Evolutionary conservation across 768 basidiomycete species (phyloP).

Genomic region (Auriculariales sp.): DNA sequence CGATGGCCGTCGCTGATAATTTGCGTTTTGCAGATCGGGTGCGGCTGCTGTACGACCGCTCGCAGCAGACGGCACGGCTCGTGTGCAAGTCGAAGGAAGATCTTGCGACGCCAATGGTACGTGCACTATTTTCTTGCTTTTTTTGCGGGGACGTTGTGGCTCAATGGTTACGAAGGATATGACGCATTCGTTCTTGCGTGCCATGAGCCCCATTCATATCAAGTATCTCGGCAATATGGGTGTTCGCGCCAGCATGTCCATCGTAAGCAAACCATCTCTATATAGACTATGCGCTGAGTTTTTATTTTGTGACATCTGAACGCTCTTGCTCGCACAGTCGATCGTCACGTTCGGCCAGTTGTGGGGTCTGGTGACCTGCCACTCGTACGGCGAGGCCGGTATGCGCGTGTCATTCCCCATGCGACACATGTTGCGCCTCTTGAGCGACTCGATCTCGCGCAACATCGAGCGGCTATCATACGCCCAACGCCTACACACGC

Average conservation of each 20-base stretch:
- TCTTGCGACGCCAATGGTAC: slow-evolving; percentile 48
- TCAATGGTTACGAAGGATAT: slow-evolving; percentile 36
- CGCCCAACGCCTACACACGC: slow-evolving; percentile 55
- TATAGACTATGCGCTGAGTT: no score
- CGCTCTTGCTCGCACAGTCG: slow-evolving; percentile 29
- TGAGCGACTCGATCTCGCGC: slow-evolving; percentile 65
- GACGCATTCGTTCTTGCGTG: slow-evolving; percentile 74
- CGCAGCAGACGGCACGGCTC: slow-evolving; percentile 57
- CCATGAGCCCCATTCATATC: slow-evolving; percentile 77
- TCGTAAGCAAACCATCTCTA: slow-evolving; percentile 48
- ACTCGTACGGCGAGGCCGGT: slow-evolving; percentile 62
- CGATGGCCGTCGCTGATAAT: no score
- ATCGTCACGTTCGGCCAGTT: slow-evolving; percentile 66
- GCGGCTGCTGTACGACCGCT: slow-evolving; percentile 58
- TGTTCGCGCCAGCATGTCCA: slow-evolving; percentile 75
- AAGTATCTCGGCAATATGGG: slow-evolving; percentile 75
- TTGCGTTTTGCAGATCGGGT: slow-evolving; percentile 51
- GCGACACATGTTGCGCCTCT: slow-evolving; percentile 64
- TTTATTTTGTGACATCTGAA: slow-evolving; percentile 1
- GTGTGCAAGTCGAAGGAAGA: slow-evolving; percentile 49
- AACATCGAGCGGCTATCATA: slow-evolving; percentile 72
- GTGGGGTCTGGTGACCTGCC: slow-evolving; percentile 72
- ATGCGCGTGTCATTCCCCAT: slow-evolving; percentile 80
- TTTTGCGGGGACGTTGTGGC: not conserved
- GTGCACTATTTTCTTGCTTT: slow-evolving; percentile 9